A percentile compares a stretch with the other conserved stretches of the same genome.
These are phyloP conservation scores for Pascua guehoae DNA, from an alignment of 1,284 basidiomycete species.

Conservation along the genomic window DNA sequence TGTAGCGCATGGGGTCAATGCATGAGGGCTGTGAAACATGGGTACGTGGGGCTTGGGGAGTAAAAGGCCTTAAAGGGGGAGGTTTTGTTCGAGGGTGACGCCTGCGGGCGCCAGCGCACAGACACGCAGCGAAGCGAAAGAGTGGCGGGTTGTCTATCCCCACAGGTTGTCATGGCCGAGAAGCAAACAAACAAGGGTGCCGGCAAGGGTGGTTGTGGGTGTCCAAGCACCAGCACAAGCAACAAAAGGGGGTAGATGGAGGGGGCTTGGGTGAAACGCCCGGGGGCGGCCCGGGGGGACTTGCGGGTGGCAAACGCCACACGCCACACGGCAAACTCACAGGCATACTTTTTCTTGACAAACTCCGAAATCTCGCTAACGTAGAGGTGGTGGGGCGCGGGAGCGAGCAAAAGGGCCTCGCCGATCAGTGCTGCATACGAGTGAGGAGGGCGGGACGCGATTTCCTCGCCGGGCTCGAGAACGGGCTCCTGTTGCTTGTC, in stretches of 20 bases:
- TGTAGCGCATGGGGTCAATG: neutral
- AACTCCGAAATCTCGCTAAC: conserved; percentile 47
- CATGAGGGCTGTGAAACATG: no score
- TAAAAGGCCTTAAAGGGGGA: no score
- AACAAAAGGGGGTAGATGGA: neutral
- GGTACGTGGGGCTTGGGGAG: no score
- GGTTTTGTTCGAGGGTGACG: no score
- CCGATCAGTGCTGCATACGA: conserved; percentile 48
- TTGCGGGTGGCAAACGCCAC: neutral
- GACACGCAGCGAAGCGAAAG: no score
- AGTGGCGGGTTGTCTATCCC: no score
- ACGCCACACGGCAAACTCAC: conserved; percentile 29
- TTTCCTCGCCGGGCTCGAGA: conserved; percentile 39
- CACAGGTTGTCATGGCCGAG: no score
- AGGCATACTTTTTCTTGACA: conserved; percentile 43
- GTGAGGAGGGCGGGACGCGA: conserved; percentile 38
- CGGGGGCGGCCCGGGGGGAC: neutral
- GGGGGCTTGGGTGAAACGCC: neutral
- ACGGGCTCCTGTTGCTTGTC: conserved; percentile 43
- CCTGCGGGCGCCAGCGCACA: no score
- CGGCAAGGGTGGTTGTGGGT: no score
- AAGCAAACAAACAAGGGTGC: no score
- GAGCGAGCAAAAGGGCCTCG: conserved; percentile 39
- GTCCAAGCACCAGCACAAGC: neutral
- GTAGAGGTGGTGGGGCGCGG: conserved; percentile 44